Conservation (phyloP, 148 eudicot species). For the Rhododendron ovatum region DNA sequence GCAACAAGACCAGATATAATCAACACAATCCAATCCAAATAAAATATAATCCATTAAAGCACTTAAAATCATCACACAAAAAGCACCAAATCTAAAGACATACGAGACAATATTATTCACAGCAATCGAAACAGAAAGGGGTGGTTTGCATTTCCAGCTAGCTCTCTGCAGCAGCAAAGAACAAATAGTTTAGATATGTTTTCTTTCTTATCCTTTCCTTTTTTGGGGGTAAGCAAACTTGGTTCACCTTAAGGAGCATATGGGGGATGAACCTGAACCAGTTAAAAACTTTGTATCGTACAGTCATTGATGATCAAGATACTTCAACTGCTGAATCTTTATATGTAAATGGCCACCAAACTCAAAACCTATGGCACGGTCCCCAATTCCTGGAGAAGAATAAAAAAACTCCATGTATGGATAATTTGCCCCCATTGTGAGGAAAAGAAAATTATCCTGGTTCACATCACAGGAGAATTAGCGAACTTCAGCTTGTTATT, state of each 20-base stretch:
- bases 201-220: background rate
- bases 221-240: background rate
- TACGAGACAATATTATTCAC: background rate
- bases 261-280: background rate
- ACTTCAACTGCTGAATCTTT: background rate
- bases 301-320: constrained; percentile 3
- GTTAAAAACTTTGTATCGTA: background rate
- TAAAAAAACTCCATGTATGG: background rate
- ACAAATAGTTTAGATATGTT: background rate
- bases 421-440: background rate
- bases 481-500: background rate
- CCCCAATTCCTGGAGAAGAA: background rate
- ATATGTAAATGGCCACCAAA: background rate
- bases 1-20: background rate
- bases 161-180: background rate
- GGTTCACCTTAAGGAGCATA: background rate
- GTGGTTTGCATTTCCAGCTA: background rate
- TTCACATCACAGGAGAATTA: background rate
- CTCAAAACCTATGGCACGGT: background rate
- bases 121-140: background rate
- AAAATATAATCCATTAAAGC: background rate
- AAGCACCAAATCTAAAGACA: background rate
- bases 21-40: background rate
- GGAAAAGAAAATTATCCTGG: background rate
- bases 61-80: background rate